Evolutionary conservation across 2,329 filamentous ascomycete genomes (phyloP).

Genomic region (Lachnellula occidentalis): DNA sequence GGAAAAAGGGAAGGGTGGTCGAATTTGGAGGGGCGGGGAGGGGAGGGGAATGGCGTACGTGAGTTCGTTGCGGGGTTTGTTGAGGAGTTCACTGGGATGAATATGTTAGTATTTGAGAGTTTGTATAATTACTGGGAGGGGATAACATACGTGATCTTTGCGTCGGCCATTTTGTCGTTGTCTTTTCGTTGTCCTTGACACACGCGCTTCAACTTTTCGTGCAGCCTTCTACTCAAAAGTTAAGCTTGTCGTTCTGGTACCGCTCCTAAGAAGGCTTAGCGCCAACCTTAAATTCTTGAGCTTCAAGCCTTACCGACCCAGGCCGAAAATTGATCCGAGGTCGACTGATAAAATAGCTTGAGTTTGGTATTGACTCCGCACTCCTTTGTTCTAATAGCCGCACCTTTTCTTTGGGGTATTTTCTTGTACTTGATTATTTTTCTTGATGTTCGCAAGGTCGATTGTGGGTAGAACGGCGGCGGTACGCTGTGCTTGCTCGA

Average conservation of each 20-base stretch:
- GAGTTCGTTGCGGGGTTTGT: conserved; percentile 83
- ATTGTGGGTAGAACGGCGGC: conserved; percentile 50
- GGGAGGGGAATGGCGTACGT: conserved; percentile 57
- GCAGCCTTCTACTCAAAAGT: background rate
- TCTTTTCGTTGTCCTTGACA: conserved; percentile 21
- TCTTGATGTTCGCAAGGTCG: conserved; percentile 53
- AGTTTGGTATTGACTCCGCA: conserved; percentile 13
- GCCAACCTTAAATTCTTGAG: conserved; percentile 12
- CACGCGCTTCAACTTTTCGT: conserved; percentile 7
- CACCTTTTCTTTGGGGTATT: conserved; percentile 5
- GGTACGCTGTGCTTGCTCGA: conserved; percentile 34
- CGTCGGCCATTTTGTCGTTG: conserved; percentile 51
- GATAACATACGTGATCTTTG: conserved; percentile 64
- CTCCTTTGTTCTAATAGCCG: conserved; percentile 15
- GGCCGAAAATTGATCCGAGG: conserved; percentile 17
- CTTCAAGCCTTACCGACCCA: conserved; percentile 7
- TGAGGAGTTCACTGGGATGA: conserved; percentile 68
- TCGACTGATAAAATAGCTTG: background rate
- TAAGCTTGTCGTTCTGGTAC: conserved; percentile 19
- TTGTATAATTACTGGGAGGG: background rate
- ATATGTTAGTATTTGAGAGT: conserved; percentile 16
- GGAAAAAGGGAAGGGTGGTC: background rate
- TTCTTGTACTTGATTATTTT: conserved; percentile 12
- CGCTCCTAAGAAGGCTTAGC: conserved; percentile 19
- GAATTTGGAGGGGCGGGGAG: conserved; percentile 14